A percentile compares a stretch with the other conserved stretches of the same genome.
These are phyloP conservation scores for Suhomyces wounanorum DNA, from an alignment of 1,139 yeast genomes.

Conservation along the genomic window DNA sequence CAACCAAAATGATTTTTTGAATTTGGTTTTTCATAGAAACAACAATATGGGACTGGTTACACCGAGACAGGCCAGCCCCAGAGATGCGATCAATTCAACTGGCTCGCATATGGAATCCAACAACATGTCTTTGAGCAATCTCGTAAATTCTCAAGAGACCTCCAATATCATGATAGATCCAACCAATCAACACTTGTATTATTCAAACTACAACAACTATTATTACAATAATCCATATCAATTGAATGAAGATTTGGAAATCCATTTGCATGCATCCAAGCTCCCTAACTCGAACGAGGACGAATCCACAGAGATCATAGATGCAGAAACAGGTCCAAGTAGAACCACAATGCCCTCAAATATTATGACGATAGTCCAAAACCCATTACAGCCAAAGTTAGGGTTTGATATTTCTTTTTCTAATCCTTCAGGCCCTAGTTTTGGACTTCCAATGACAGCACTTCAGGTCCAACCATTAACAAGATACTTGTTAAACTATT, in stretches of 20 bases:
- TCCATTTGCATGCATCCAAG: conserved; percentile 45
- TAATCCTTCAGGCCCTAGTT: conserved; percentile 23
- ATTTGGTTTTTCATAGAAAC: conserved; percentile 54
- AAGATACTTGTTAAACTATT: conserved; percentile 69
- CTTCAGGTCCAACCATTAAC: conserved; percentile 66
- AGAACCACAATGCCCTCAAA: conserved; percentile 45
- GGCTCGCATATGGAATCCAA: conserved; percentile 1
- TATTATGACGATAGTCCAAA: conserved; percentile 51
- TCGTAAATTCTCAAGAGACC: conserved; percentile 26
- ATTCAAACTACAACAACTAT: conserved; percentile 45
- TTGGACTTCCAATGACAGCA: conserved; percentile 61
- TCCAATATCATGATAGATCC: conserved; percentile 34
- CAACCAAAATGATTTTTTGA: conserved; percentile 46
- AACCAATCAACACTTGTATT: conserved; percentile 37
- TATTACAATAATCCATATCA: conserved; percentile 48
- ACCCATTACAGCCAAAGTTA: conserved; percentile 46
- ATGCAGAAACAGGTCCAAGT: conserved; percentile 35
- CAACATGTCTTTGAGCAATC: conserved; percentile 24
- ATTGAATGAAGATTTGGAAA: conserved; percentile 45
- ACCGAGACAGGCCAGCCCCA: conserved; percentile 5
- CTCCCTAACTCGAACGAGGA: conserved; percentile 25
- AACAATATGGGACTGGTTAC: conserved; percentile 5
- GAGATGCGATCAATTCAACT: conserved; percentile 3
- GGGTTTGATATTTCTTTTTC: conserved; percentile 42
- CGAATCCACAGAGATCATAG: conserved; percentile 39